A percentile compares a stretch with the other conserved stretches of the same genome.
These are phyloP conservation scores for Globisporangium heterothallicum DNA, from an alignment of 352 stramenopile genomes.

Conservation along the genomic window DNA sequence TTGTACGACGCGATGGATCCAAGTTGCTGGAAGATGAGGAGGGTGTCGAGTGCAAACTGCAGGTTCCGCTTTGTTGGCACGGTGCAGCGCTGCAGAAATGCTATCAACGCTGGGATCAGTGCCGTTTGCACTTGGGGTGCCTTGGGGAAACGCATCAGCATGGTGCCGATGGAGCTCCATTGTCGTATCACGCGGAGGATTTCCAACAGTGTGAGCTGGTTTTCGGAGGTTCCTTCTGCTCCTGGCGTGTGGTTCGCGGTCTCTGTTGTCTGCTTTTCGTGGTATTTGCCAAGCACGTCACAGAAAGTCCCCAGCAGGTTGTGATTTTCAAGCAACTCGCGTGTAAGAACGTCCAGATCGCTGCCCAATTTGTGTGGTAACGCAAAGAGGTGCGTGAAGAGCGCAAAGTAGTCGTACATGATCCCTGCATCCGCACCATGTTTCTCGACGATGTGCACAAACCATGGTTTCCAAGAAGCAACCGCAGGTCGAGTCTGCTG, in stretches of 20 bases:
- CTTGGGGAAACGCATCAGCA: background rate
- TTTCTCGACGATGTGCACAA: slow-evolving; percentile 5
- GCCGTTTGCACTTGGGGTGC: background rate
- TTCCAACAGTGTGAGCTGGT: background rate
- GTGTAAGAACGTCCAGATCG: background rate
- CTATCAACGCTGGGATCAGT: background rate
- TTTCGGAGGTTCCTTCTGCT: background rate
- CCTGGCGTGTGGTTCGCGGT: too few species aligned
- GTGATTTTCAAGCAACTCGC: slow-evolving; percentile 1
- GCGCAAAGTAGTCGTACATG: slow-evolving; percentile 12
- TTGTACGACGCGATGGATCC: background rate
- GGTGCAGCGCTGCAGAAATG: background rate
- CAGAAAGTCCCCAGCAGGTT: background rate
- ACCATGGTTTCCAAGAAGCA: slow-evolving; percentile 8
- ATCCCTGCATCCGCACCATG: slow-evolving; percentile 9
- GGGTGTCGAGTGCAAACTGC: background rate
- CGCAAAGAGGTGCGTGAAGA: slow-evolving; percentile 19
- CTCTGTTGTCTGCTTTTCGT: background rate
- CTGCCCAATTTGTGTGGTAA: slow-evolving; percentile 8
- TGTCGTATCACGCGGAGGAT: slow-evolving; percentile 5
- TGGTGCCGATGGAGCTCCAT: slow-evolving; percentile 5
- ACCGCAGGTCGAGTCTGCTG: background rate
- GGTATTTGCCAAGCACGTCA: background rate
- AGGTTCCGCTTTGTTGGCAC: background rate
- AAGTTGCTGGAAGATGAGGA: background rate